These are phyloP conservation scores for Avena atlantica DNA, from an alignment of 176 grass and related monocot genomes.

Conservation along the genomic window DNA sequence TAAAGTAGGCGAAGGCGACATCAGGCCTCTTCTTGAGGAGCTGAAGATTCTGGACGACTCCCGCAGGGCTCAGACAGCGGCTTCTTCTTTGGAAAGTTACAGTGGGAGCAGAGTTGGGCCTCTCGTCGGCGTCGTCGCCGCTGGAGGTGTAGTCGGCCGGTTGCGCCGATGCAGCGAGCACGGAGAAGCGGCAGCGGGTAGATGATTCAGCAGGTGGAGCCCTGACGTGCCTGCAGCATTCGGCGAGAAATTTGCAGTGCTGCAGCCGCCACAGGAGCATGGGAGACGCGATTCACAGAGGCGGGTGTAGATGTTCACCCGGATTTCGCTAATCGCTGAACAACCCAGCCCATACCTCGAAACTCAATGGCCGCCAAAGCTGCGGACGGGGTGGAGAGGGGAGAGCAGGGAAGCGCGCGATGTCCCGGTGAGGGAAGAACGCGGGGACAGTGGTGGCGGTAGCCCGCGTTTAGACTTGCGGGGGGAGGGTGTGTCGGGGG, in stretches of 20 bases:
- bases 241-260: slow-evolving; percentile 16
- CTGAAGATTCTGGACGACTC: slow-evolving; percentile 47
- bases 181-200: slow-evolving; percentile 33
- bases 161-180: slow-evolving; percentile 28
- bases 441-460: background rate
- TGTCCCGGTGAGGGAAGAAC: background rate
- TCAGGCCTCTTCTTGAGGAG: slow-evolving; percentile 48
- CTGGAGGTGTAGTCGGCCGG: slow-evolving; percentile 54
- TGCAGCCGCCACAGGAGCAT: slow-evolving; percentile 43
- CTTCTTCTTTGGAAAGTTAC: background rate
- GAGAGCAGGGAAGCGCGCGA: background rate
- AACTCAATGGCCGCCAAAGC: background rate
- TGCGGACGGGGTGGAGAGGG: background rate
- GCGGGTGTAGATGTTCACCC: background rate
- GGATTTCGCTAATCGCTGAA: background rate
- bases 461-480: background rate
- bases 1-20: slow-evolving; percentile 67
- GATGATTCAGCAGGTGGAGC: background rate
- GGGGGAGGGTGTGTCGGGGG: background rate
- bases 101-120: background rate
- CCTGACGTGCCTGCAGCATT: slow-evolving; percentile 37
- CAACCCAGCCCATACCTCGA: no score
- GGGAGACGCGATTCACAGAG: background rate
- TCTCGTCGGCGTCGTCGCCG: slow-evolving; percentile 49
- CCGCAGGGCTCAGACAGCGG: slow-evolving; percentile 36